Conservation (phyloP, 2,329 filamentous ascomycete species). For the Metarhizium robertsii region DNA sequence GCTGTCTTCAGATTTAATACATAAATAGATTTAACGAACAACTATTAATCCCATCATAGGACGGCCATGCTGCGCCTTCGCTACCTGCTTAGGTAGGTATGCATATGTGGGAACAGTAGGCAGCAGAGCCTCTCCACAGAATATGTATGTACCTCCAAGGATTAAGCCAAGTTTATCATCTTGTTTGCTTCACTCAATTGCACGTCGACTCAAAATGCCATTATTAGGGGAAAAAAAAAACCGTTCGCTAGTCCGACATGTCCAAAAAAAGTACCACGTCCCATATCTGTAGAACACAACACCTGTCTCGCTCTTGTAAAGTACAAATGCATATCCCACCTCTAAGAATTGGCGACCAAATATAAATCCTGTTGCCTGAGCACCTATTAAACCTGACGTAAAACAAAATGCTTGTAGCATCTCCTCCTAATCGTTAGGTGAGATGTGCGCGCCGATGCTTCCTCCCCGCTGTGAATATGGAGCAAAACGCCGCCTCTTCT, state of each 20-base stretch:
- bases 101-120: too few relatives aligned
- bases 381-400: constrained; percentile 5
- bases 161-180: background rate
- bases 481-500: constrained; percentile 8
- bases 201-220: background rate
- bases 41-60: too few relatives aligned
- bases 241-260: constrained; percentile 12
- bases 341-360: constrained; percentile 9
- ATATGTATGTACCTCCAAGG: too few relatives aligned
- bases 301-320: constrained; percentile 9
- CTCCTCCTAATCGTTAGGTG: constrained; percentile 6
- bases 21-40: too few relatives aligned
- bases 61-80: too few relatives aligned
- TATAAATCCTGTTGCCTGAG: constrained; percentile 1
- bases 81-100: too few relatives aligned
- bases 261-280: constrained; percentile 5
- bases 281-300: constrained; percentile 4
- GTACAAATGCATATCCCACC: constrained; percentile 10
- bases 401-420: constrained; percentile 6
- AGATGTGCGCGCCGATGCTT: constrained; percentile 6
- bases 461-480: constrained; percentile 6
- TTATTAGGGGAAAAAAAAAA: constrained; percentile 7
- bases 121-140: too few relatives aligned
- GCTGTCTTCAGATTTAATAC: too few relatives aligned
- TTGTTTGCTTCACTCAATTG: background rate